A percentile compares a stretch with the other conserved stretches of the same genome.
phyloP scores from a whole-genome alignment of 106 monocot genomes.

The Platanthera zijinensis region DNA sequence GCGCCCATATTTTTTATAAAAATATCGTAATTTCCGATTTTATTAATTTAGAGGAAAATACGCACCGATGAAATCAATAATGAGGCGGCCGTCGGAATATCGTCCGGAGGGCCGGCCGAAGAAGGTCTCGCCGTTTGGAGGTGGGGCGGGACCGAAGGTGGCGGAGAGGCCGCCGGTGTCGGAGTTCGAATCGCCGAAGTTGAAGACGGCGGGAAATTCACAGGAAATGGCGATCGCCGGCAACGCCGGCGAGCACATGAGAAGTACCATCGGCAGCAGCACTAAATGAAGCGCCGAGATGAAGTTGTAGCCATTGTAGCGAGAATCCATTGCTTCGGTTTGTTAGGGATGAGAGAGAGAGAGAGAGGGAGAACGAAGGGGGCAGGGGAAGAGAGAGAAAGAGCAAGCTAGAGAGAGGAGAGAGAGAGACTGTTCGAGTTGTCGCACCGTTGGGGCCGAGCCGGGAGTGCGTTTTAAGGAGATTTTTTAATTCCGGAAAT shows the following conservation, averaged over 20 bases:
- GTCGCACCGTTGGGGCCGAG: no score
- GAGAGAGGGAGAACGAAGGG: neutral
- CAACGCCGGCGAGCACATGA: neutral
- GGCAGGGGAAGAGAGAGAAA: no score
- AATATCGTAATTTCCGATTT: no score
- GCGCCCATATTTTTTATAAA: no score
- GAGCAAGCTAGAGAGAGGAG: no score
- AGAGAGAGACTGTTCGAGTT: no score
- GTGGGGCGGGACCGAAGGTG: slow-evolving; percentile 26
- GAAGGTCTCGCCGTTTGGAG: slow-evolving; percentile 33
- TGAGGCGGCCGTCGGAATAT: slow-evolving; percentile 31
- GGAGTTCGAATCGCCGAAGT: slow-evolving; percentile 37
- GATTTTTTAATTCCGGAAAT: no score
- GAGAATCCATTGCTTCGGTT: neutral
- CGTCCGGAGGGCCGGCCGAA: slow-evolving; percentile 24
- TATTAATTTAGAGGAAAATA: neutral
- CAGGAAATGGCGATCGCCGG: slow-evolving; percentile 1
- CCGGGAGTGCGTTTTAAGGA: no score
- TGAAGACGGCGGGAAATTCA: slow-evolving; percentile 26
- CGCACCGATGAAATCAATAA: slow-evolving; percentile 30
- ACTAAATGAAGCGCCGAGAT: neutral
- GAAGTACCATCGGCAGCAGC: neutral
- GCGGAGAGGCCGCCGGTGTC: slow-evolving; percentile 32
- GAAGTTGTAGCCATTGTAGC: neutral
- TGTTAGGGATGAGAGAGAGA: neutral